Evolutionary conservation across 495 filamentous ascomycete species (phyloP), one percentile per base, ranked within the genome.

Genomic region (Aspergillus olivimuriae): DNA sequence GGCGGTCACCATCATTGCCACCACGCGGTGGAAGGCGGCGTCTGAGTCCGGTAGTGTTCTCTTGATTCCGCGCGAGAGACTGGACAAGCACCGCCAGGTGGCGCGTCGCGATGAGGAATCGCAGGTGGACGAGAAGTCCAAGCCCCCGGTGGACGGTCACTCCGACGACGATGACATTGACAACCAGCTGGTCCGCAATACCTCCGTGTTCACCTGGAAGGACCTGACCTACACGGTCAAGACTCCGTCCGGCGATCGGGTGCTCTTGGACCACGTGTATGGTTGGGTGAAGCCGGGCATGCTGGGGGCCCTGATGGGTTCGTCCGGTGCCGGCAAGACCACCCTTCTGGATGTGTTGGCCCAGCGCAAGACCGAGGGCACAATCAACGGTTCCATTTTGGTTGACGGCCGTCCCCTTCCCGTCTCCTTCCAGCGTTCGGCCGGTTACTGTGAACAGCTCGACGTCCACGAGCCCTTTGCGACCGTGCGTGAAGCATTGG

Each of bases 251-350:
- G 71, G 57, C 20, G 74, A 57, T 48, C 60, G 63, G 14, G 34
- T 62, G 7, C 65, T 89, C 4, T 69, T 95, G 14, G 80, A 95
- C 47, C 72, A 91, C 48, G 81, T 94, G 2, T 82, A 86, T 51
- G 89, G 89, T 21, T 95, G 85, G 84, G 86, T 95, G 36, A 92
- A 94, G 61, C 89, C 89, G 16, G 89, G 89, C 40, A 74, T 79
- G 53, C 66, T 90, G 52, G 77, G 80, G n/a, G 86, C 86, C 0
- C 64, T 89, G 10, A 86, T 90, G 72, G 79, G 78, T 14, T 73
- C 73, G 11, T 80, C 76, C 16, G 79, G 79, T 22, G 79, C 79
- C 7, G 79, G 79, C n/a, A 83, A 83, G 40, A 83, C 79, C 8
- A 83, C 79, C 1, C 53, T 83, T 14, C 61, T 76, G 4, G 70